Evolutionary conservation across 495 filamentous ascomycete species (phyloP).

Genomic region (Zalerion maritima): DNA sequence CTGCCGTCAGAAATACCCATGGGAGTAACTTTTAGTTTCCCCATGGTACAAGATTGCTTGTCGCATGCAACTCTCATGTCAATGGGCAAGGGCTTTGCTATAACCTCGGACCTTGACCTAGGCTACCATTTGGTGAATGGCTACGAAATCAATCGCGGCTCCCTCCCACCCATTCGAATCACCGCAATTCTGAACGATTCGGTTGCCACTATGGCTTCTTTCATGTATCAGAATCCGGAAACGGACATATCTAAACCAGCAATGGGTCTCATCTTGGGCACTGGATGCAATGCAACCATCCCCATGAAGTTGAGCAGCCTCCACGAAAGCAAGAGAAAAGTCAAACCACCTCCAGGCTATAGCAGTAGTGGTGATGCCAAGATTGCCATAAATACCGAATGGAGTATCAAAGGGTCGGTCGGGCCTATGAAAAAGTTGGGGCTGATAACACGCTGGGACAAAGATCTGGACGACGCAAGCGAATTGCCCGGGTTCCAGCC

Average conservation of each 20-base stretch:
- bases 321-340: slow-evolving; percentile 43
- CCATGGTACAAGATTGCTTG: slow-evolving; percentile 64
- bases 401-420: slow-evolving; percentile 63
- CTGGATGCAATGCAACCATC: slow-evolving; percentile 72
- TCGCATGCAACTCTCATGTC: slow-evolving; percentile 66
- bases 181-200: slow-evolving; percentile 71
- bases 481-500: slow-evolving; percentile 71
- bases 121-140: slow-evolving; percentile 51
- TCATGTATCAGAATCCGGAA: slow-evolving; percentile 44
- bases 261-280: slow-evolving; percentile 73
- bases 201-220: slow-evolving; percentile 63
- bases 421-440: slow-evolving; percentile 48
- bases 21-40: slow-evolving; percentile 79
- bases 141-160: slow-evolving; percentile 39
- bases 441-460: slow-evolving; percentile 59
- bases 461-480: slow-evolving; percentile 45
- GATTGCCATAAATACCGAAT: slow-evolving; percentile 75
- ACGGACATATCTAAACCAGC: slow-evolving; percentile 33
- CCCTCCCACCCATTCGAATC: slow-evolving; percentile 52
- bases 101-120: slow-evolving; percentile 57
- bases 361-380: slow-evolving; percentile 27
- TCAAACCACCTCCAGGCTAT: background rate
- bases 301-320: slow-evolving; percentile 51
- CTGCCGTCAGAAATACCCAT: slow-evolving; percentile 47
- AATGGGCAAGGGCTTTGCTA: slow-evolving; percentile 81